Percentiles rank a stretch among this genome's conserved stretches.
These are phyloP conservation scores for Cucurbita pepo DNA, from an alignment of 306 rosid species.

Conservation along the genomic window DNA sequence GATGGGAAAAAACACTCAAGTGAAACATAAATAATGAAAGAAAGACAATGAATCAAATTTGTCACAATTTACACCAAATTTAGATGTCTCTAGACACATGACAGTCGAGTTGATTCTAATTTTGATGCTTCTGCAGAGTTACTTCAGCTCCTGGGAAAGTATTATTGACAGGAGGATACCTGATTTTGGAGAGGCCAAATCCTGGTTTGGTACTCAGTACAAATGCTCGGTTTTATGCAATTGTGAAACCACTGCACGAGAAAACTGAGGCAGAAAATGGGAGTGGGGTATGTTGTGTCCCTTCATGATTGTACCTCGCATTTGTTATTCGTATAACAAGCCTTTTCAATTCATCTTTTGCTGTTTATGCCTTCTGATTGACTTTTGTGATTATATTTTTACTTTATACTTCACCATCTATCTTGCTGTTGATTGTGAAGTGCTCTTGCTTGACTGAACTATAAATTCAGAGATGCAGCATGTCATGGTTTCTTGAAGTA, in stretches of 20 bases:
- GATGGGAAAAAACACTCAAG: not conserved
- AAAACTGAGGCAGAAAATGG: conserved; percentile 34
- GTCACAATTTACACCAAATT: not conserved
- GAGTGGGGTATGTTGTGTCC: conserved; percentile 38
- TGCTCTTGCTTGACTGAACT: not conserved
- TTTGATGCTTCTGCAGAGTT: conserved; percentile 20
- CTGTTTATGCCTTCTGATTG: not conserved
- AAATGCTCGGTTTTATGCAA: conserved; percentile 62
- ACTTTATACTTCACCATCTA: not conserved
- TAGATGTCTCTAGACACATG: not conserved
- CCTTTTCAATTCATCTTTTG: not conserved
- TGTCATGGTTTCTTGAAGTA: not conserved
- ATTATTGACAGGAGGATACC: conserved; percentile 66
- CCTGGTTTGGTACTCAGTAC: conserved; percentile 69
- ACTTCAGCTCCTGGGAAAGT: conserved; percentile 84
- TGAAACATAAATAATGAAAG: not conserved
- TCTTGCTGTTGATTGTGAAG: not conserved
- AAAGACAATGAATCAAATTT: not conserved
- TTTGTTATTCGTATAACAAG: not conserved
- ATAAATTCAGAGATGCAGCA: not conserved
- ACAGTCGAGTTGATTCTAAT: not conserved
- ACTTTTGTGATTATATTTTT: not conserved
- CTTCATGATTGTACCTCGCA: not conserved
- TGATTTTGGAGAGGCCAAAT: conserved; percentile 59
- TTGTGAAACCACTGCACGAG: conserved; percentile 43